Evolutionary conservation across 768 basidiomycete species (phyloP).

Genomic region (Mycena galopus): DNA sequence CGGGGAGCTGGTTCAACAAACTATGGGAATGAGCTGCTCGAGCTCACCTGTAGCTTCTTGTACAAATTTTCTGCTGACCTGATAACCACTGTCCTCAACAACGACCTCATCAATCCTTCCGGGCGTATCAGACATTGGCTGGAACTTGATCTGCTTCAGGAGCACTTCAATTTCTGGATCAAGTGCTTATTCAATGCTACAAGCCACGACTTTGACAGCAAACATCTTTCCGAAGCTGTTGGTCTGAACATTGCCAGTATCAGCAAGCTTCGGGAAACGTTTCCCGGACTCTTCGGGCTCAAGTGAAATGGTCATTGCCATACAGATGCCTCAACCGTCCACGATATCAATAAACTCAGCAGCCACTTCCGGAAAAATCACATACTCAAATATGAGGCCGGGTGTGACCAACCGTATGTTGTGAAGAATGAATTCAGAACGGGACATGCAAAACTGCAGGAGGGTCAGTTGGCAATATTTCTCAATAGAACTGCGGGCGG

Average conservation of each 20-base stretch:
- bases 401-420: no score
- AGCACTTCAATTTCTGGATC: constrained; percentile 36
- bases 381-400: not conserved
- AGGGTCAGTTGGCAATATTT: no score
- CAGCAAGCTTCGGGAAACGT: constrained; percentile 3
- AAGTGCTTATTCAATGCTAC: constrained; percentile 30
- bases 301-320: constrained; percentile 7
- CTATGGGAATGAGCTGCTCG: constrained; percentile 39
- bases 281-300: constrained; percentile 18
- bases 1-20: constrained; percentile 35
- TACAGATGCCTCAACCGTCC: not conserved
- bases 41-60: constrained; percentile 36
- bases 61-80: constrained; percentile 31
- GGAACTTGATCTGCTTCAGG: constrained; percentile 36
- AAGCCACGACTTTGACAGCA: constrained; percentile 23
- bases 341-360: constrained; percentile 15
- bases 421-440: no score
- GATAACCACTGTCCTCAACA: constrained; percentile 23
- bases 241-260: constrained; percentile 19
- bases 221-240: constrained; percentile 12
- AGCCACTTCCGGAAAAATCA: constrained; percentile 5
- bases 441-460: no score
- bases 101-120: constrained; percentile 36
- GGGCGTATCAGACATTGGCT: constrained; percentile 29
- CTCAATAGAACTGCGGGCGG: no score